A percentile compares a stretch with the other conserved stretches of the same genome.
Conservation (phyloP, 1,139 yeast genomes). For the Debaryomyces nepalensis region DNA sequence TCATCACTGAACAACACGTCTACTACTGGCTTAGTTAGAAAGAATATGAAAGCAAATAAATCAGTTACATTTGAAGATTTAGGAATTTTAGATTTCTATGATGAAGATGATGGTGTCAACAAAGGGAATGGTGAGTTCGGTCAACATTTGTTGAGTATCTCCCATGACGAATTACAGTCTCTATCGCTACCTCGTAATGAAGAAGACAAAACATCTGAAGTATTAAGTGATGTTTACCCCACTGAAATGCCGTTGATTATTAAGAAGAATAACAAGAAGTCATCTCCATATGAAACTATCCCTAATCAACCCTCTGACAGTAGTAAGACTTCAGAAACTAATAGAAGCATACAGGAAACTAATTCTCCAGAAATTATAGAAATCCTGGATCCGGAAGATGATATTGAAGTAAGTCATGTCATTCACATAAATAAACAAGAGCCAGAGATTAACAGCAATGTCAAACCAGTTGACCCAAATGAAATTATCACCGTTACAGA, state of each 20-base stretch:
- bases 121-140: conserved; percentile 26
- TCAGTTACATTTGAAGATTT: conserved; percentile 49
- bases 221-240: conserved; percentile 49
- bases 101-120: conserved; percentile 23
- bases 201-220: conserved; percentile 41
- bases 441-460: neutral
- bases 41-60: conserved; percentile 39
- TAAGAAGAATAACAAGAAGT: conserved; percentile 26
- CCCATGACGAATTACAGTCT: conserved; percentile 25
- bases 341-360: neutral
- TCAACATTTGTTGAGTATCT: conserved; percentile 26
- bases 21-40: conserved; percentile 10
- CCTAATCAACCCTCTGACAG: too few species aligned
- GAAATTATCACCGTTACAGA: neutral
- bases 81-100: conserved; percentile 33
- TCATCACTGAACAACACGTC: conserved; percentile 13
- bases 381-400: conserved; percentile 1
- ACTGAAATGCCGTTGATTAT: conserved; percentile 44
- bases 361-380: conserved; percentile 4
- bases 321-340: neutral
- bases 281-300: neutral
- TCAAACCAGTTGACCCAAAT: neutral
- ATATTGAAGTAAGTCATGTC: neutral
- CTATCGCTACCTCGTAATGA: conserved; percentile 19
- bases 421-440: neutral